A percentile compares a stretch with the other conserved stretches of the same genome.
These are phyloP conservation scores for Eucalyptus marginata DNA, from an alignment of 345 rosid genomes.

Conservation along the genomic window DNA sequence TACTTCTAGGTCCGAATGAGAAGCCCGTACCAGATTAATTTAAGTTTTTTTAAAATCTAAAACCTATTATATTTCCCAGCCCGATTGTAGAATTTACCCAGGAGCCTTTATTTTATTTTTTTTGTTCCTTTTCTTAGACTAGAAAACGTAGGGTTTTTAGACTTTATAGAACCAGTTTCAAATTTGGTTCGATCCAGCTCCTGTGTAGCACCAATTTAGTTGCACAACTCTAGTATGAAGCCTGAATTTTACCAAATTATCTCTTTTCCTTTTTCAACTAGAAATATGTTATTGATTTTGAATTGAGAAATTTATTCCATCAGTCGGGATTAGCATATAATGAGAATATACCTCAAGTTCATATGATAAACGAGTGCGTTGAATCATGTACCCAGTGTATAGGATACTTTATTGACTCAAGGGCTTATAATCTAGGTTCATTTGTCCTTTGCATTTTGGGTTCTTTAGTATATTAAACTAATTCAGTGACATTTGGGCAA, in stretches of 20 bases:
- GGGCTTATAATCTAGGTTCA: neutral
- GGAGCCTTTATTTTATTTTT: no score
- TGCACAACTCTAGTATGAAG: neutral
- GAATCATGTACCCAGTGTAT: neutral
- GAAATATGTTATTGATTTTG: neutral
- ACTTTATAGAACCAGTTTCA: neutral
- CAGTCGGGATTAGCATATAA: neutral
- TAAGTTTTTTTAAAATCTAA: neutral
- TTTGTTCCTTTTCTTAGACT: no score
- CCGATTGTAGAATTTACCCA: neutral
- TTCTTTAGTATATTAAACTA: neutral
- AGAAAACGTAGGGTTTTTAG: neutral
- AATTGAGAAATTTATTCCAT: neutral
- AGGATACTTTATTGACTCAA: neutral
- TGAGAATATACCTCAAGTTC: neutral
- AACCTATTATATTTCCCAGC: no score
- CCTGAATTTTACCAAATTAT: neutral
- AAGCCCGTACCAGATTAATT: neutral
- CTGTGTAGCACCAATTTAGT: neutral
- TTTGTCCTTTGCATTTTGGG: neutral
- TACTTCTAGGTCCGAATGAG: neutral
- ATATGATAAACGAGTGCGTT: neutral
- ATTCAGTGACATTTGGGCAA: neutral
- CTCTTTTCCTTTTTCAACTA: neutral
- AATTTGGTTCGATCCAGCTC: neutral